Evolutionary conservation across 176 grass and related monocot genomes (phyloP).

Genomic region (Oryza australiensis): DNA sequence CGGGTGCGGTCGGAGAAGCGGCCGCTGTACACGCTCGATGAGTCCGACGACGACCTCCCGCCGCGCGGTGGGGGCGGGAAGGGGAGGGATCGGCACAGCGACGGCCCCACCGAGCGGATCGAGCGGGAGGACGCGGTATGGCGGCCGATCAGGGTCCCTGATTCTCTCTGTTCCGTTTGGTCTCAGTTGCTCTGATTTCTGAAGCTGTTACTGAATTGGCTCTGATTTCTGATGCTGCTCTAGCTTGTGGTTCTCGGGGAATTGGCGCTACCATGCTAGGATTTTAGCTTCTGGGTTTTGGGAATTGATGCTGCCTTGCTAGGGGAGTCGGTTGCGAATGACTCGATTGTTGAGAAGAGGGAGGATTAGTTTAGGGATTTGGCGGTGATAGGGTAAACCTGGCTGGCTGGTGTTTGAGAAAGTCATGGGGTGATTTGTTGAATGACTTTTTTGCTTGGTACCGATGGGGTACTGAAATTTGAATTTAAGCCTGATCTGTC

Average conservation of each 20-base stretch:
- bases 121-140: slow-evolving; percentile 81
- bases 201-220: slow-evolving; percentile 19
- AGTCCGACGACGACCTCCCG: slow-evolving; percentile 84
- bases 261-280: background rate
- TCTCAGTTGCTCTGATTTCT: slow-evolving; percentile 41
- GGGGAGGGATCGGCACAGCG: slow-evolving; percentile 55
- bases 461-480: slow-evolving; percentile 17
- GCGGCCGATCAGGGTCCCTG: slow-evolving; percentile 6
- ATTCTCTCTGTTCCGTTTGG: background rate
- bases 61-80: slow-evolving; percentile 35
- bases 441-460: background rate
- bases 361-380: slow-evolving; percentile 26
- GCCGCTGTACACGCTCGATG: slow-evolving; percentile 78
- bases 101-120: slow-evolving; percentile 55
- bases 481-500: slow-evolving; percentile 10
- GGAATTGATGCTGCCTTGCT: slow-evolving; percentile 25
- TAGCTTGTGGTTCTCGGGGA: background rate
- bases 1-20: slow-evolving; percentile 92
- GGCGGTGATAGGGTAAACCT: background rate
- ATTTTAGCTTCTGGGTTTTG: slow-evolving; percentile 8
- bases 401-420: background rate
- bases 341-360: background rate
- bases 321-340: slow-evolving; percentile 11
- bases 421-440: background rate
- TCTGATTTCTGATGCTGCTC: slow-evolving; percentile 19